Evolutionary conservation across 257 asterid species (phyloP), one percentile per base, ranked within the genome.

Genomic region (Agastache rugosa): DNA sequence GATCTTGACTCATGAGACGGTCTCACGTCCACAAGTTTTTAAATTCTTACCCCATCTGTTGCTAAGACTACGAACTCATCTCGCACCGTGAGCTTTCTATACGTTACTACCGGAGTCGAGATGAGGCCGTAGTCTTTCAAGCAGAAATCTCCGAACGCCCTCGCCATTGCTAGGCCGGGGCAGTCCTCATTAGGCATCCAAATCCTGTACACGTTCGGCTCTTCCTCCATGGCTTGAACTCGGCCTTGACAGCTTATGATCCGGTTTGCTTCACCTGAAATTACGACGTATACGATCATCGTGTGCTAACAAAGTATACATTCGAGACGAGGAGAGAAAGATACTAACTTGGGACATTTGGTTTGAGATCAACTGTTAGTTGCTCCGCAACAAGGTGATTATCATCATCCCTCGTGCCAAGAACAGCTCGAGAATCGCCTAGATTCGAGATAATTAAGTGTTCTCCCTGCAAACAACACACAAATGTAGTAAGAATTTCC

Each of bases 111-210:
- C n/a, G 98, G 98, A 11, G 87, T 85, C 8, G 96, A 89, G 45
- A 89, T 86, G 45, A 93, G 86, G 31, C 98, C 98, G 39, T 34
- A 91, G 65, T 93, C 97, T 69, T 93, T 91, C 50, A 93, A 77
- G 78, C 96, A 91, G 71, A 93, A 93, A 73, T 91, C 98, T 48
- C 98, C 98, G 61, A 93, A 93, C 37, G 97, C 96, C 55, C 97
- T 81, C 1, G 98, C 89, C 98, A 93, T 93, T 75, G 97, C 98
- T 53, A 93, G 87, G 19, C 98, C 98, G 0, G 98, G 98, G 80
- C 93, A 88, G 72, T 91, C 96, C 82, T 88, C 87, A 58, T 91
- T 81, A 11, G 98, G 98, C 97, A 93, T 89, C 98, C 98, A 93
- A 25, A 93, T 78, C 67, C 96, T 75, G 67, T 77, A 91, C 51